Conservation (phyloP, 2,329 filamentous ascomycete genomes). For the Aspergillus hortae region DNA sequence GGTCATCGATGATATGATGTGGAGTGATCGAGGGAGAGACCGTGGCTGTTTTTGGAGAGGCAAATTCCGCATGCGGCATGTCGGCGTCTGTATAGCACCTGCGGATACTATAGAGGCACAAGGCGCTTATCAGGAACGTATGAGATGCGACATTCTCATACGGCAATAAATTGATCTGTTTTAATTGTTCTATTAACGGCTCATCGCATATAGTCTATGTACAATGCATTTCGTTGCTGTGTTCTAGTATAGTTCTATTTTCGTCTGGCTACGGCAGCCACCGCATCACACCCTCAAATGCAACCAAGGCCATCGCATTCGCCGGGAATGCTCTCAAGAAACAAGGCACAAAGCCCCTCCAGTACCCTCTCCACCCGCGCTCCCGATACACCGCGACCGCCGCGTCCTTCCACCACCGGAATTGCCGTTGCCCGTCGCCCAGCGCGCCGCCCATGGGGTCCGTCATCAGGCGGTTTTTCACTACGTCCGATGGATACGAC, state of each 20-base stretch:
- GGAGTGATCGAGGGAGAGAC: background rate
- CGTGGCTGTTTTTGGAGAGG: background rate
- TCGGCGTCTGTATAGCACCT: background rate
- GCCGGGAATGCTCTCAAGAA: constrained; percentile 92
- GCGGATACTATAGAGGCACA: background rate
- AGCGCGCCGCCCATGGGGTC: constrained; percentile 74
- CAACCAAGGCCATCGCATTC: constrained; percentile 88
- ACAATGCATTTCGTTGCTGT: too few species aligned
- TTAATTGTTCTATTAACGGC: background rate
- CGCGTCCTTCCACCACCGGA: constrained; percentile 74
- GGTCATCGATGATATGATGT: too few species aligned
- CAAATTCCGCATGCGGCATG: constrained; percentile 6
- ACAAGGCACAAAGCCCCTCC: constrained; percentile 90
- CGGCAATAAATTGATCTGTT: background rate
- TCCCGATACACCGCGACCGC: constrained; percentile 73
- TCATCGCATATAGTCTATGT: too few species aligned
- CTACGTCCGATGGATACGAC: constrained; percentile 85
- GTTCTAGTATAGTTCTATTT: too few species aligned
- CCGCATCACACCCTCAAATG: constrained; percentile 90
- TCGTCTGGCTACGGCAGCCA: constrained; percentile 32
- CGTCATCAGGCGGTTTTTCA: constrained; percentile 97
- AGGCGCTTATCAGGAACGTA: background rate
- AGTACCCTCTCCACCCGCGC: constrained; percentile 74
- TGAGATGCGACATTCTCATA: background rate
- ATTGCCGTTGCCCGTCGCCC: constrained; percentile 64